Conservation (phyloP, 192 early-diverging fungal species). For the Kappamyces sp. region DNA sequence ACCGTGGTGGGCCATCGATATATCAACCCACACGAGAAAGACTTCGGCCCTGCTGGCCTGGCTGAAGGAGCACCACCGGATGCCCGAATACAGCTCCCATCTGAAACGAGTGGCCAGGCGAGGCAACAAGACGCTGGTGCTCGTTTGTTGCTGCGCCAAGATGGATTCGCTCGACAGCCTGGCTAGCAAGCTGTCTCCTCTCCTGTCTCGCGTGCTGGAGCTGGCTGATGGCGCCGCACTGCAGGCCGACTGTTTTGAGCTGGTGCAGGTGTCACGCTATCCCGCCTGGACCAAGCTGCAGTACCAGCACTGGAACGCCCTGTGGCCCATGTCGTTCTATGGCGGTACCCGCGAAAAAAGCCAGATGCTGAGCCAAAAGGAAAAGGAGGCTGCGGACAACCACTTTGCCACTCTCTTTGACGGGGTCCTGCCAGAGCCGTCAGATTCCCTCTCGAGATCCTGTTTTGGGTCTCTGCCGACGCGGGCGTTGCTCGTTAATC, state of each 20-base stretch:
- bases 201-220: neutral
- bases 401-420: slow-evolving; percentile 5
- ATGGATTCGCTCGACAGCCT: slow-evolving; percentile 1
- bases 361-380: slow-evolving; percentile 25
- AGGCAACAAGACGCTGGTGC: slow-evolving; percentile 16
- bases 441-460: neutral
- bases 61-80: slow-evolving; percentile 26
- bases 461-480: neutral
- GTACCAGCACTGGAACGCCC: slow-evolving; percentile 66
- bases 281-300: slow-evolving; percentile 64
- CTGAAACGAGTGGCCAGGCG: slow-evolving; percentile 9
- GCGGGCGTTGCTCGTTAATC: slow-evolving; percentile 3
- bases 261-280: slow-evolving; percentile 49
- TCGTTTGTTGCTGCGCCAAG: slow-evolving; percentile 18
- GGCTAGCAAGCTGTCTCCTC: neutral
- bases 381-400: slow-evolving; percentile 33
- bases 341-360: slow-evolving; percentile 7
- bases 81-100: slow-evolving; percentile 30
- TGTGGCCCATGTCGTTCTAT: slow-evolving; percentile 82
- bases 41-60: neutral
- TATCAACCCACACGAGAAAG: no score
- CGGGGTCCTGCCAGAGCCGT: neutral
- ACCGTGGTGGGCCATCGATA: no score
- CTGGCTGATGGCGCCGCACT: slow-evolving; percentile 18
- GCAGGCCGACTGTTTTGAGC: slow-evolving; percentile 16